Base-by-base conservation (phyloP, 1,284 basidiomycete species). In the Boletellus deceptivus region DNA sequence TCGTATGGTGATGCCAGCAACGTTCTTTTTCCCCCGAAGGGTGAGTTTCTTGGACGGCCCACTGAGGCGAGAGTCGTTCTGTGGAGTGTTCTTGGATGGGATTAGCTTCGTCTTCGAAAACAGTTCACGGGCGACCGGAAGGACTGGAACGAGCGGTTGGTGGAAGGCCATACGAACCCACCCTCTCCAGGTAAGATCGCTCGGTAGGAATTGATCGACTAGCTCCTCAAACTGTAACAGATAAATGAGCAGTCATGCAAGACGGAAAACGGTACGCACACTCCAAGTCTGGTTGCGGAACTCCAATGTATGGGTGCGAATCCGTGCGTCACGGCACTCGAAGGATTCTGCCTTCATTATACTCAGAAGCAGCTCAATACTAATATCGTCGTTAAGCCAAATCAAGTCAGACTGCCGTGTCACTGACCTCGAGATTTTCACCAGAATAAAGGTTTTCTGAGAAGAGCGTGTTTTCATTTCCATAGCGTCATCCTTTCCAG, bases 241-340 rank as follows among this genome's bases (percentile, higher is more conserved):
- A 36, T 45, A 43, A 39, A 38, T 54, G 53, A 42, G 31, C 17
- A 20, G 41, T 46, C 24, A 43, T 45, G 36, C 27, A 46, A 48
- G 22, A 34, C 47, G 39, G 3, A 51, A 40, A 46, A 45, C 37
- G 33, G 66, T 1, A 62, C 86, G 59, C 68, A 90, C 88, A 69
- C 88, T 91, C 82, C 85, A 93, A 0, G 92, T 93, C 68, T 91
- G 86, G 66, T 95, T 93, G 56, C 83, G 80, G 69, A 93, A 95
- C 61, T 89, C 85, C 43, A 97, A 70, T 50, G 84, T 81, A 47
- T 84, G 76, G 9, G 86, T 89, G 53, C 78, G 79, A 62, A 89
- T 88, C 25, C 79, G 79, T 16, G 86, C 87, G 56, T 89, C 85
- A 33, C 79, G 81, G 55, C 82, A 88, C 52, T 86, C 80, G 58